Conservation (phyloP, 106 monocot genomes). For the Narthecium ossifragum region DNA sequence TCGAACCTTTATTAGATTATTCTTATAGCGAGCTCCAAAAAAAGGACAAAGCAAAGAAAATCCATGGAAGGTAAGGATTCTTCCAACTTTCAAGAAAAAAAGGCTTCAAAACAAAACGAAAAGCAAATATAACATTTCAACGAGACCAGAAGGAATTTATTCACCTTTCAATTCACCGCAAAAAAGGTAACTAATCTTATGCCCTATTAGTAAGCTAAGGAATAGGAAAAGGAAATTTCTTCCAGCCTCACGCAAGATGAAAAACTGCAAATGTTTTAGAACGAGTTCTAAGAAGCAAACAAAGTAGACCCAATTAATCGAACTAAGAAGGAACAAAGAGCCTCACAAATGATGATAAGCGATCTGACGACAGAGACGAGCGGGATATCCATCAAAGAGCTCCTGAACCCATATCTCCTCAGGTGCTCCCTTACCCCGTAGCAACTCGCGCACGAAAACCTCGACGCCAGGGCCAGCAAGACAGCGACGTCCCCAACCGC, state of each 20-base stretch:
- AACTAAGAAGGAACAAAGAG: background rate
- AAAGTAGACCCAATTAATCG: background rate
- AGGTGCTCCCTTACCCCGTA: slow-evolving; percentile 48
- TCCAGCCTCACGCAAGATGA: background rate
- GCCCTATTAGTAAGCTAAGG: background rate
- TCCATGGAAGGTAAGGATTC: no score
- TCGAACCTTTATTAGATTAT: no score
- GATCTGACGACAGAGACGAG: slow-evolving; percentile 71
- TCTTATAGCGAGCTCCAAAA: no score
- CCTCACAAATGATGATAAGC: slow-evolving; percentile 59
- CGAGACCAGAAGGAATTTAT: no score
- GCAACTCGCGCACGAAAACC: slow-evolving; percentile 47
- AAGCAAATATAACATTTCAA: no score
- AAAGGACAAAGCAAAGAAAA: no score
- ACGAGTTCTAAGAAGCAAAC: background rate
- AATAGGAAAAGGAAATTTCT: background rate
- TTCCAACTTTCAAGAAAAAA: no score
- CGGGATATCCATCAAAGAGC: slow-evolving; percentile 69
- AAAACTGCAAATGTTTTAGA: background rate
- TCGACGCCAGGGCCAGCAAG: slow-evolving; percentile 47
- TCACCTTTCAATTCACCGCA: no score
- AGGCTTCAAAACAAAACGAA: no score
- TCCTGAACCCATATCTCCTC: slow-evolving; percentile 45
- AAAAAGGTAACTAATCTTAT: no score
- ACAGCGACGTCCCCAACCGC: slow-evolving; percentile 50